Evolutionary conservation across 177 flowering plant species (phyloP), one percentile per base, ranked within the genome.

Genomic region (Vitis hybrid): DNA sequence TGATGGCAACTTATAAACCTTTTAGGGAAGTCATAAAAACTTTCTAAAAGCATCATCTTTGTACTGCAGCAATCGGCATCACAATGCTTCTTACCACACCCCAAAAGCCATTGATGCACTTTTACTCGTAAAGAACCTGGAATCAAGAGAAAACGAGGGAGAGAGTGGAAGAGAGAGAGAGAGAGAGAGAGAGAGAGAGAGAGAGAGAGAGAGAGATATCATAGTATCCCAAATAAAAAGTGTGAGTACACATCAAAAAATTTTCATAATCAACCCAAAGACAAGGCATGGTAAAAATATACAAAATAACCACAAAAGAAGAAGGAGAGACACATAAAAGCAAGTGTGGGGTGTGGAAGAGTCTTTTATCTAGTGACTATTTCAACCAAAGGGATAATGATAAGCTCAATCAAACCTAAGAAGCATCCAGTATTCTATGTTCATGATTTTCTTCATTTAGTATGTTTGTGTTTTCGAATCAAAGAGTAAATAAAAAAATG

Each of bases 81-180:
- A 69, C 52, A 65, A 54, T 63, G 64, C 50, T 68, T 71, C 68
- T 70, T 76, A 50, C 54, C 62, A 67, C 74, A 70, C 56, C 82
- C 78, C 72, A 65, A 62, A 54, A 95, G 82, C 99, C 99, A 93
- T 58, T 83, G 70, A 58, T 83, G 86, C 19, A 83, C 67, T 65
- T 80, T 78, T 45, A 14, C 69, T 68, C 94, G 82, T 75, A 92
- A 81, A 23, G 80, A 63, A 78, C 99, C 99, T 95, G 66, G n/a
- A 59, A 72, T 10, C 62, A 34, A 15, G 32, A 60, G n/a, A 48
- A 55, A 3, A 64, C 18, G 12, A 70, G 11, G 57, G 26, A 65
- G 62, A 59, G 13, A 72, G 62, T 60, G 52, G 7, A 45, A 26
- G n/a, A 18, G 50, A 14, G 21, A 21, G 18, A 74, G 64, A 51